phyloP scores from a whole-genome alignment of 805 yeast genomes.

The Maudiozyma pseudohumilis region DNA sequence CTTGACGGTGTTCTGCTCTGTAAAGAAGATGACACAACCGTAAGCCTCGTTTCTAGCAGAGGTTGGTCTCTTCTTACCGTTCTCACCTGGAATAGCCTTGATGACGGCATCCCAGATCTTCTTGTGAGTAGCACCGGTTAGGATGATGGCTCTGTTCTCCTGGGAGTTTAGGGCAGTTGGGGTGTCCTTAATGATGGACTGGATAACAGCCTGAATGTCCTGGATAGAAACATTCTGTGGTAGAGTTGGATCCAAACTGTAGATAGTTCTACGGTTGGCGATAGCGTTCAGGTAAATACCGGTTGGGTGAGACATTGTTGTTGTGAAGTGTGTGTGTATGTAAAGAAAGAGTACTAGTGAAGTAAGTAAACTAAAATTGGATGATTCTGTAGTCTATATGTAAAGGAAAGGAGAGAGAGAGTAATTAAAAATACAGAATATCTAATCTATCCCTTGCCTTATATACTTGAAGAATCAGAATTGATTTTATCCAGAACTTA shows the following conservation, averaged over 20 bases:
- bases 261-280: constrained; percentile 38
- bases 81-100: constrained; percentile 31
- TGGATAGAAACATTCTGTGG: constrained; percentile 33
- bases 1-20: constrained; percentile 34
- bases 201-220: constrained; percentile 34
- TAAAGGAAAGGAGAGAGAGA: too few species aligned
- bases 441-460: too few species aligned
- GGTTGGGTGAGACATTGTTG: constrained; percentile 11
- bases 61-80: constrained; percentile 34
- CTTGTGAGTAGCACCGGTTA: constrained; percentile 38
- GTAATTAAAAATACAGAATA: too few species aligned
- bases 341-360: too few species aligned
- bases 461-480: too few species aligned
- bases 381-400: too few species aligned
- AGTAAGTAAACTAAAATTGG: too few species aligned
- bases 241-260: constrained; percentile 36
- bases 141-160: constrained; percentile 34
- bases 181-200: constrained; percentile 36
- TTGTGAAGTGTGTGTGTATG: too few species aligned
- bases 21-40: constrained; percentile 42
- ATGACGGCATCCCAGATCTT: constrained; percentile 37
- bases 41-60: constrained; percentile 37
- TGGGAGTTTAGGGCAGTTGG: constrained; percentile 47
- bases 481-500: too few species aligned
- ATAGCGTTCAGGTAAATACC: constrained; percentile 27